A percentile compares a stretch with the other conserved stretches of the same genome.
Evolutionary conservation across 805 yeast genomes (phyloP).

Genomic region (Yamadazyma olivae): DNA sequence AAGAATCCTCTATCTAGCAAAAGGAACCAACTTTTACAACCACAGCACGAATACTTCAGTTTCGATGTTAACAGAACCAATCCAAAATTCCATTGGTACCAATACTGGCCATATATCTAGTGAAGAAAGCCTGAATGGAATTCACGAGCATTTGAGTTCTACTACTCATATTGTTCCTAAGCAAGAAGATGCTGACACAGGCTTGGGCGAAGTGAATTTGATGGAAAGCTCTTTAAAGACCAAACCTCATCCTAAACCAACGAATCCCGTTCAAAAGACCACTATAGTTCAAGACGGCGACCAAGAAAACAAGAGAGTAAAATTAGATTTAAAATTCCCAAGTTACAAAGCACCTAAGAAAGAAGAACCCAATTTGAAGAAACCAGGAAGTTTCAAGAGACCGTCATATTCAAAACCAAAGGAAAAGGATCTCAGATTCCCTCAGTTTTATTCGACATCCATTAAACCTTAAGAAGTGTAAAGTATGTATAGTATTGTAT

Average conservation of each 20-base stretch:
- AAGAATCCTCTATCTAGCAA: conserved; percentile 20
- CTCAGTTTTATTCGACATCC: conserved; percentile 23
- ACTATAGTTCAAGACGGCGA: conserved; percentile 3
- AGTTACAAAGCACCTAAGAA: conserved; percentile 10
- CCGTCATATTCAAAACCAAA: conserved; percentile 18
- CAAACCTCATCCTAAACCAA: background rate
- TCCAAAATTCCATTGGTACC: background rate
- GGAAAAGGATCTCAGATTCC: conserved; percentile 21
- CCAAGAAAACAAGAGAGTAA: conserved; percentile 6
- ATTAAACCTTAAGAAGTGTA: conserved; percentile 8
- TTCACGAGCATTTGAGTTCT: background rate
- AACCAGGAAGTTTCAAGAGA: conserved; percentile 34
- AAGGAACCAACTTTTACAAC: conserved; percentile 13
- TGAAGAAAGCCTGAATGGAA: background rate
- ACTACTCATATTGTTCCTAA: background rate
- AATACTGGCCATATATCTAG: background rate
- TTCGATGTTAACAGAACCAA: background rate
- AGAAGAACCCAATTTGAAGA: conserved; percentile 18
- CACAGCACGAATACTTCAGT: background rate
- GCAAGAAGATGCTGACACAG: background rate
- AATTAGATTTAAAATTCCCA: conserved; percentile 12
- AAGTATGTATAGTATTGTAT: conserved; percentile 1
- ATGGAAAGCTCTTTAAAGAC: background rate
- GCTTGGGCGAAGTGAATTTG: too few species aligned
- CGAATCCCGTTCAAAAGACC: background rate